phyloP scores from a whole-genome alignment of 345 rosid species.

The Kandelia obovata region DNA sequence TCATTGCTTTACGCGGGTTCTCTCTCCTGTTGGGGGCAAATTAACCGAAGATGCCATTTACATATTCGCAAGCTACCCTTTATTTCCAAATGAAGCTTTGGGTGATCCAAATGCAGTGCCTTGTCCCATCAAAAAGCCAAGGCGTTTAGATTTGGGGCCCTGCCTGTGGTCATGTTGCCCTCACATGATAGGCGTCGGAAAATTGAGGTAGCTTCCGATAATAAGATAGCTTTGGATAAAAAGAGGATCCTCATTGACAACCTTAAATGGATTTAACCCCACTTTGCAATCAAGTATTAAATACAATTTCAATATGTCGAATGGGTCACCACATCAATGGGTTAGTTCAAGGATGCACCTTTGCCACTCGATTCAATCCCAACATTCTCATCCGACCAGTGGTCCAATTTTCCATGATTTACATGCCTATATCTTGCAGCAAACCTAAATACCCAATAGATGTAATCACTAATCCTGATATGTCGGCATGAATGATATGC shows the following conservation, averaged over 20 bases:
- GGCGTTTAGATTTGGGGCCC: too few relatives aligned
- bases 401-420: conserved; percentile 2
- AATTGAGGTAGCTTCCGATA: too few relatives aligned
- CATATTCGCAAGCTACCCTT: too few relatives aligned
- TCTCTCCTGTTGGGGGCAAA: too few relatives aligned
- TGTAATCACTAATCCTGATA: conserved; percentile 10
- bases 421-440: neutral
- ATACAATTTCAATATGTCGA: neutral
- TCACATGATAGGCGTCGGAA: too few relatives aligned
- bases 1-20: too few relatives aligned
- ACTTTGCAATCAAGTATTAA: neutral
- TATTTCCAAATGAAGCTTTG: too few relatives aligned
- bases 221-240: neutral
- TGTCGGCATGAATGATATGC: conserved; percentile 22
- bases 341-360: neutral
- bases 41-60: too few relatives aligned
- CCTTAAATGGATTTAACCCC: neutral
- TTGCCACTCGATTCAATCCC: neutral
- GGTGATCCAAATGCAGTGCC: too few relatives aligned
- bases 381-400: conserved; percentile 1
- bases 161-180: too few relatives aligned
- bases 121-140: too few relatives aligned
- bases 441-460: neutral
- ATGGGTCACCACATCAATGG: neutral
- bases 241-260: neutral